Base-by-base conservation (phyloP, 2,329 filamentous ascomycete species). In the Fusarium irregulare region DNA sequence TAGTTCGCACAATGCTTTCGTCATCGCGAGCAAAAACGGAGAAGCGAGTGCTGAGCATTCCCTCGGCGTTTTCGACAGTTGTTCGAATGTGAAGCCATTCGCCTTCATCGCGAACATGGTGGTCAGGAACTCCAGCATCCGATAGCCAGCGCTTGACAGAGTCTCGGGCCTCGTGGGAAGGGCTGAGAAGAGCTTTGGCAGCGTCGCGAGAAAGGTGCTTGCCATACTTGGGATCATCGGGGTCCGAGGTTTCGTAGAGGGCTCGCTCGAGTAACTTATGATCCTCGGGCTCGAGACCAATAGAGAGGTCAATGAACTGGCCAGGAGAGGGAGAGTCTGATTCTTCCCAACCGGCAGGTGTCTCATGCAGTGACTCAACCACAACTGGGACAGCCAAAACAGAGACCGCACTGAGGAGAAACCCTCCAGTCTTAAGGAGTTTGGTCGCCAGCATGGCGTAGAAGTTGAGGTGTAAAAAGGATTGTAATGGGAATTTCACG, bases 211-310 rank as follows among this genome's bases (percentile, higher is more conserved):
- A 77, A 68, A 87, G 81, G 67, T 87, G 82, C 45, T 82, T 79
- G 20, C 86, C 85, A 62, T 87, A 87, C 20, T 78, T 80, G 2
- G 74, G 59, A 59, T 84, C 79, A 7, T 76, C 78, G 0, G 86
- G 86, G 1, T 85, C 83, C 3, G 85, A 86, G 67, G 87, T 82
- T 23, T 84, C 79, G 45, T 82, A 67, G 13, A 88, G 77, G 3
- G 82, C 80, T 49, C 81, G 76, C 57, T 86, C 84, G 27, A 88
- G 59, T 4, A 72, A 45, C 1, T 72, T 47, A 2, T 66, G 57
- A 40, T 75, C 68, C 10, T 70, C 64, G 3, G 77, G 65, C 7
- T 73, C 64, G 16, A 80, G 68, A 18, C 74, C 75, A 46, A 80
- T 77, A 44, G 77, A 78, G 42, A 80, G 64, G 13, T 76, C 66